A percentile compares a stretch with the other conserved stretches of the same genome.
phyloP scores from a whole-genome alignment of 768 basidiomycete species.

The Boletus coccyginus region DNA sequence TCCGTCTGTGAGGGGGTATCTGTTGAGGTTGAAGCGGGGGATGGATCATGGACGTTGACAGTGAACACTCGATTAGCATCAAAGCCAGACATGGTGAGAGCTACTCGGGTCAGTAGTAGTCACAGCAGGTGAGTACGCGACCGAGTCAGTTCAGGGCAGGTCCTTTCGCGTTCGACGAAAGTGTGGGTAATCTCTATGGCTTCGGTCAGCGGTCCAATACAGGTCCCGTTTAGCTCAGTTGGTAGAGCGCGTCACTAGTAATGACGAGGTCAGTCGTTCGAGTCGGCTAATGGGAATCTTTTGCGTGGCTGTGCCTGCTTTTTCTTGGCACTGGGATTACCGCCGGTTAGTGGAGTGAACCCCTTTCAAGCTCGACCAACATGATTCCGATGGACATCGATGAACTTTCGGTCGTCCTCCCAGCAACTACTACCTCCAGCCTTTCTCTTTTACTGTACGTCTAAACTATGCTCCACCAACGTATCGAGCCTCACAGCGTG shows the following conservation, averaged over 20 bases:
- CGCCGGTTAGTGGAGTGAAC: not conserved
- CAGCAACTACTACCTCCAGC: conserved; percentile 69
- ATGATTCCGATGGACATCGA: conserved; percentile 75
- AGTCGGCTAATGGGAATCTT: conserved; percentile 41
- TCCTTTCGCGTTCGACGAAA: conserved; percentile 25
- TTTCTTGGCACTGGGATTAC: not conserved
- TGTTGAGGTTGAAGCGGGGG: conserved; percentile 48
- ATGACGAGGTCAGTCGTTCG: conserved; percentile 43
- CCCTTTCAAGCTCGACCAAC: conserved; percentile 10
- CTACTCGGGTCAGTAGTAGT: not conserved
- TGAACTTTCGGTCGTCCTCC: conserved; percentile 70
- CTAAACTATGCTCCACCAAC: not conserved
- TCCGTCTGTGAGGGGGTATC: conserved; percentile 82
- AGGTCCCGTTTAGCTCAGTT: conserved; percentile 43
- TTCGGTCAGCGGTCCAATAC: rapidly evolving
- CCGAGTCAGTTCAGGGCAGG: conserved; percentile 26
- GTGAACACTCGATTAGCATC: conserved; percentile 80
- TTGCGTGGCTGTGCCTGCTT: conserved; percentile 1
- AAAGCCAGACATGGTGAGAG: conserved; percentile 74
- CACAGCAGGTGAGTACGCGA: conserved; percentile 7
- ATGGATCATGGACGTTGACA: conserved; percentile 69
- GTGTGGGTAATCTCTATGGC: not conserved
- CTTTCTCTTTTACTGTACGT: conserved; percentile 72
- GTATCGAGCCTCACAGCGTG: conserved; percentile 11
- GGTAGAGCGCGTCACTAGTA: conserved; percentile 52